These are phyloP conservation scores for Fusarium longipes DNA, from an alignment of 2,329 filamentous ascomycete species.

Conservation along the genomic window DNA sequence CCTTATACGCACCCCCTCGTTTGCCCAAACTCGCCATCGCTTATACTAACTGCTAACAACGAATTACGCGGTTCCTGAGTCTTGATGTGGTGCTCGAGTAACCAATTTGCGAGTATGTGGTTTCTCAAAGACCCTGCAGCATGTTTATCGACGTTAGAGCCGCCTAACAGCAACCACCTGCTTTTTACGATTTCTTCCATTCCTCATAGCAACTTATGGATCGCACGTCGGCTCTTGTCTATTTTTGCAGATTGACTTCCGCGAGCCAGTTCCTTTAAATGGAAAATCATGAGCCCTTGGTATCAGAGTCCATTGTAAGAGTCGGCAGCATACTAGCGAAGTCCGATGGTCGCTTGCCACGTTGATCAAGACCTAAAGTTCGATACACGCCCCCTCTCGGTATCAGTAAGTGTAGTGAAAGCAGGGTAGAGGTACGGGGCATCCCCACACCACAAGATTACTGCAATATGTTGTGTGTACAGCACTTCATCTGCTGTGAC, in stretches of 20 bases:
- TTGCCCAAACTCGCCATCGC: constrained; percentile 13
- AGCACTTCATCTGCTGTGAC: constrained; percentile 37
- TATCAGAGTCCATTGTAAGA: constrained; percentile 1
- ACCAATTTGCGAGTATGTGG: constrained; percentile 20
- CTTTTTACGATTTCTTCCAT: background rate
- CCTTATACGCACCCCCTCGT: constrained; percentile 29
- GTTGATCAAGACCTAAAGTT: constrained; percentile 48
- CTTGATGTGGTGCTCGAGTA: constrained; percentile 36
- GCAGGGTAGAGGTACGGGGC: constrained; percentile 35
- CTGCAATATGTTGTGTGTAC: constrained; percentile 35
- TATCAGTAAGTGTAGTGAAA: constrained; percentile 35
- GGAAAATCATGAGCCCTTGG: constrained; percentile 2
- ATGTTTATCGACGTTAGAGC: constrained; percentile 27
- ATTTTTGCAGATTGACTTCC: background rate
- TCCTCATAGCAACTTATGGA: background rate
- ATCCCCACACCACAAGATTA: constrained; percentile 44
- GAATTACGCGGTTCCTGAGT: constrained; percentile 43
- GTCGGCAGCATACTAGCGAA: constrained; percentile 20
- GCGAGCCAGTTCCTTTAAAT: background rate
- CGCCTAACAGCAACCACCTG: constrained; percentile 4
- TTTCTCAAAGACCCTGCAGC: constrained; percentile 45
- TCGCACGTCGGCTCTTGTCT: background rate
- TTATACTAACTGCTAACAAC: too few species aligned
- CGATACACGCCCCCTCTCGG: constrained; percentile 35
- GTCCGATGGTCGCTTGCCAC: constrained; percentile 49